Evolutionary conservation across 2,329 filamentous ascomycete genomes (phyloP), one percentile per base, ranked within the genome.

Genomic region (Paecilomyces dactylethromorphus): DNA sequence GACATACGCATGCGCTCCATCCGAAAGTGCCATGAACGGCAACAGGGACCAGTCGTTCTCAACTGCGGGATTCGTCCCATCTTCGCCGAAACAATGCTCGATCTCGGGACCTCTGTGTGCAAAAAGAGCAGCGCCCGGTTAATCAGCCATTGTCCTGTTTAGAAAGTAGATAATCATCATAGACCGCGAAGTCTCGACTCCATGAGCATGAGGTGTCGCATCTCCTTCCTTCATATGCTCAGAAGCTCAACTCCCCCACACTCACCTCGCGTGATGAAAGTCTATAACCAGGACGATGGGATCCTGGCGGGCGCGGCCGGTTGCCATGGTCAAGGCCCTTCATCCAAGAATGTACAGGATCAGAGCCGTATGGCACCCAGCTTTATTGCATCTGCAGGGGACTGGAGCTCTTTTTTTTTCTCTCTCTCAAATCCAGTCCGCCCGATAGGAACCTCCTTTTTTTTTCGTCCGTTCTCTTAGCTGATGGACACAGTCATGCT

Each of bases 1-100:
- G 54, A 59, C 88, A 78, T 82, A 94, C 87, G 92, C 87, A 80
- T 99, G 94, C 57, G 94, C 94, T 56, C 94, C 94, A 73, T 99
- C 94, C 59, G 91, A 94, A 69, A 99, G 78, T 26, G 94, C 94
- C 91, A 97, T 97, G 75, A 99, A 99, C 0, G 94, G 92, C 62
- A 99, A 81, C 65, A 97, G 76, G 29, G 87, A 83, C 94, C 94
- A 99, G 71, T 94, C 91, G 76, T 95, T 93, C 60, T 92, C 89
- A 53, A 77, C 80, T 3, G 89, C 89, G 11, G 93, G 91, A 74
- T 97, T 92, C 59, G 79, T 81, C 57, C 87, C 89, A 66, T 92
- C 87, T 21, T 87, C 78, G 62, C 91, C 92, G 71, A 96, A 91
- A 90, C 93, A 97, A 68, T 83, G 84, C 79, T 97, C 92, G 58